phyloP scores from a whole-genome alignment of 768 basidiomycete species.

The Lactifluus echinatus region DNA sequence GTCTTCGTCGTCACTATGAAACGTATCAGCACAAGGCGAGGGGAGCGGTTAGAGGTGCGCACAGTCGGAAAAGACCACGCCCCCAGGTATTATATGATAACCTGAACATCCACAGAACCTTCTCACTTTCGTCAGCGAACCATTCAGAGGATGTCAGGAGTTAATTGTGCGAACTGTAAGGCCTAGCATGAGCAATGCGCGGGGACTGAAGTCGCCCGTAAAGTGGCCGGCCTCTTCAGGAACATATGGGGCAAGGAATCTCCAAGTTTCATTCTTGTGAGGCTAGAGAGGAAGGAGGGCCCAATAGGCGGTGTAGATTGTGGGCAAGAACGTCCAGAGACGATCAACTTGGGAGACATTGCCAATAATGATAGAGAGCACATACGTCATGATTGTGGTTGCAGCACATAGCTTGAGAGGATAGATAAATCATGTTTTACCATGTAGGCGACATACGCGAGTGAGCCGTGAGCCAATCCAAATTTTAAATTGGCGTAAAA shows the following conservation, averaged over 20 bases:
- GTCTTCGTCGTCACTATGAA: conserved; percentile 67
- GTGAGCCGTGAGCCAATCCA: too few relatives aligned
- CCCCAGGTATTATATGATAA: conserved; percentile 77
- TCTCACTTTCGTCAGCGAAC: not conserved
- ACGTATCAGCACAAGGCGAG: not conserved
- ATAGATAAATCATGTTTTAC: conserved; percentile 30
- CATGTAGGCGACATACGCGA: too few relatives aligned
- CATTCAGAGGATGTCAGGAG: not conserved
- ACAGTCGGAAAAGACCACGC: conserved; percentile 73
- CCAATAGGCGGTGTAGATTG: conserved; percentile 75
- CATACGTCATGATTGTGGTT: conserved; percentile 40
- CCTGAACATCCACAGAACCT: conserved; percentile 56
- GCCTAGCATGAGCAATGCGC: conserved; percentile 66
- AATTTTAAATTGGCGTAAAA: too few relatives aligned
- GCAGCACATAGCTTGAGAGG: conserved; percentile 54
- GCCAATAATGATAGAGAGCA: conserved; percentile 56
- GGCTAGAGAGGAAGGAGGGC: conserved; percentile 62
- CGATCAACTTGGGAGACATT: conserved; percentile 89
- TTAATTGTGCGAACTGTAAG: conserved; percentile 39
- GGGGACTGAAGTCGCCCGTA: conserved; percentile 49
- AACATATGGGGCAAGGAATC: conserved; percentile 48
- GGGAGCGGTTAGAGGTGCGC: conserved; percentile 22
- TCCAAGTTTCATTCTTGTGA: conserved; percentile 23
- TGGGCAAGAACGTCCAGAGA: conserved; percentile 64
- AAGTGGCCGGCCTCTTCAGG: conserved; percentile 36